Base-by-base conservation (phyloP, 768 basidiomycete genomes). In the Russula olivacea region DNA sequence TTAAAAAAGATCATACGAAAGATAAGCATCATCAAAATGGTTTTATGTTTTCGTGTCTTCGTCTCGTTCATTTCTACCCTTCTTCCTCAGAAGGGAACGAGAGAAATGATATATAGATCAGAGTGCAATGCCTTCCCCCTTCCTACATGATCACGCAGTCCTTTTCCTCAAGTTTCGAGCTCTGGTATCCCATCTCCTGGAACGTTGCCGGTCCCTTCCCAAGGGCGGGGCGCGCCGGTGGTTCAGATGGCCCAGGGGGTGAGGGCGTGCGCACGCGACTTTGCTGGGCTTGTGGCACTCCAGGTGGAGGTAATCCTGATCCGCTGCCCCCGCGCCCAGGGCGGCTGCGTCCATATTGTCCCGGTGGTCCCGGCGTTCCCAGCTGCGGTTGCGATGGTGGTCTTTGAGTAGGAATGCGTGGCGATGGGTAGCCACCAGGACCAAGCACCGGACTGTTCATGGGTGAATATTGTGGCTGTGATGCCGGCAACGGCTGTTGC, bases 161-260 rank as follows among this genome's bases (percentile, higher is more conserved):
- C 74, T 93, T 86, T 6, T 90, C 83, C 69, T 93, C 85, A 49
- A 84, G 81, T 69, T 88, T 90, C 30, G 80, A 83, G 14, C 87
- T 86, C 36, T 86, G 82, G 70, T 93, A 88, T 0, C 94, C 94
- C 93, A 97, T 94, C 78, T 96, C 93, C 23, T 87, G 89, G 75
- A 97, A 95, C 49, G 93, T 94, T 70, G 86, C 79, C 1, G 89
- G 83, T 1, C 85, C 80, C 56, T 75, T 75, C 55, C 61, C 62
- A 19, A 69, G 66, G 4, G 68, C 66, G n/a, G 66, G 67, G 15
- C 57, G 58, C 9, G 57, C 65, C 23, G 65, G 57, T 4, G 61
- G 56, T n/a, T 55, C 50, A 30, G 47, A 51, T 21, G 30, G 4
- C 36, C 2, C 30, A 34, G 36, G 52, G 38, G 58, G 40, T 28